Conservation (phyloP, 176 grass and related monocot genomes). For the Luzula sylvatica region DNA sequence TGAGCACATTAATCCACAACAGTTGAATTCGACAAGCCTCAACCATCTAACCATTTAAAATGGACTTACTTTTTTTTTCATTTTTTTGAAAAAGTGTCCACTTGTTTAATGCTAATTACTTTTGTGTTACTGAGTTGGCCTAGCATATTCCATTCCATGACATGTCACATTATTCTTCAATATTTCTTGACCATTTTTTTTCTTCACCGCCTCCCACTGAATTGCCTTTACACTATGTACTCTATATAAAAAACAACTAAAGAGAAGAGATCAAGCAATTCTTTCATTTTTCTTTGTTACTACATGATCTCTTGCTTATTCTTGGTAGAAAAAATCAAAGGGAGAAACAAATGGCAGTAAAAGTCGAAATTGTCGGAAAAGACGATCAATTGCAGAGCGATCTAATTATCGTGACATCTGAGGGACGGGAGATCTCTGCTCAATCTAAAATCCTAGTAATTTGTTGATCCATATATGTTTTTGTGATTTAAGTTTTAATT, state of each 20-base stretch:
- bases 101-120: not conserved
- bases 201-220: not conserved
- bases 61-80: too few relatives aligned
- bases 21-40: not conserved
- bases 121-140: constrained; percentile 9
- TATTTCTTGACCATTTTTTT: not conserved
- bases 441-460: constrained; percentile 77
- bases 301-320: not conserved
- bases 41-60: not conserved
- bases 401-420: constrained; percentile 55
- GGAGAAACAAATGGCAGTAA: not conserved
- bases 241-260: too few relatives aligned
- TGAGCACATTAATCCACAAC: not conserved
- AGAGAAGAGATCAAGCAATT: too few relatives aligned
- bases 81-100: not conserved
- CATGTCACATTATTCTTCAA: not conserved
- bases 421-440: constrained; percentile 56
- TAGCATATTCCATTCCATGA: constrained; percentile 12
- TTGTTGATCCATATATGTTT: not conserved
- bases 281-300: not conserved
- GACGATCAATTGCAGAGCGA: constrained; percentile 18
- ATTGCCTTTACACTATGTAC: not conserved
- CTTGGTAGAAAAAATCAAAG: not conserved
- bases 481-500: too few relatives aligned
- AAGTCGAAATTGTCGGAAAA: not conserved